A percentile compares a stretch with the other conserved stretches of the same genome.
These are phyloP conservation scores for Ophiostoma sp. DNA, from an alignment of 2,329 filamentous ascomycete genomes.

Conservation along the genomic window DNA sequence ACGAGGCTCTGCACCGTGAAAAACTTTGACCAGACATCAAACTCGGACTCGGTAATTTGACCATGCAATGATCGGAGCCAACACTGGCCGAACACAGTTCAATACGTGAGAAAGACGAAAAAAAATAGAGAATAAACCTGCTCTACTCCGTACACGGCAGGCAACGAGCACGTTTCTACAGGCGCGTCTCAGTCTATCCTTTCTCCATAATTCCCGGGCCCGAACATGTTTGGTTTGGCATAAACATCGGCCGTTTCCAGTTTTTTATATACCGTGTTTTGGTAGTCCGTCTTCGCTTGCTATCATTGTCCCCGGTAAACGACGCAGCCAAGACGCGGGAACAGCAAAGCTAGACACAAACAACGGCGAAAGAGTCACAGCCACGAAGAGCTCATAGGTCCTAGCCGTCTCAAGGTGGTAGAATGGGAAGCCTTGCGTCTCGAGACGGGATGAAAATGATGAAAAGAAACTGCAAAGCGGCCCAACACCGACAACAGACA, in stretches of 20 bases:
- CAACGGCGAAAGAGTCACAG: not conserved
- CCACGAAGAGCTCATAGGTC: not conserved
- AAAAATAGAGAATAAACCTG: too few relatives aligned
- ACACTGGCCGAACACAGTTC: not conserved
- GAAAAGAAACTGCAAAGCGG: not conserved
- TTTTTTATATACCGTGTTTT: not conserved
- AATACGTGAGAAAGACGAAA: not conserved
- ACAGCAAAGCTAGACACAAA: too few relatives aligned
- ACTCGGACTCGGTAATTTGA: not conserved
- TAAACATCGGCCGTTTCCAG: not conserved
- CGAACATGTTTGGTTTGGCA: not conserved
- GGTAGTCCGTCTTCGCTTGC: not conserved
- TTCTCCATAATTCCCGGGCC: slow-evolving; percentile 3
- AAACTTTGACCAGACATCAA: not conserved
- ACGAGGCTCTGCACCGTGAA: too few relatives aligned
- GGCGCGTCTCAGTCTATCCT: not conserved
- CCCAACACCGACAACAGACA: not conserved
- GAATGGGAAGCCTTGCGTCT: not conserved
- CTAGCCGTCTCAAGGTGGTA: not conserved
- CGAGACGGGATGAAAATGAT: not conserved
- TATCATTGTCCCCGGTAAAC: not conserved
- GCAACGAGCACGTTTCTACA: not conserved
- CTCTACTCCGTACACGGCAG: not conserved
- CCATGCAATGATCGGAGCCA: not conserved
- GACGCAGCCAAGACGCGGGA: slow-evolving; percentile 11